Evolutionary conservation across 2,329 filamentous ascomycete species (phyloP).

Genomic region (Aciculosporium take): DNA sequence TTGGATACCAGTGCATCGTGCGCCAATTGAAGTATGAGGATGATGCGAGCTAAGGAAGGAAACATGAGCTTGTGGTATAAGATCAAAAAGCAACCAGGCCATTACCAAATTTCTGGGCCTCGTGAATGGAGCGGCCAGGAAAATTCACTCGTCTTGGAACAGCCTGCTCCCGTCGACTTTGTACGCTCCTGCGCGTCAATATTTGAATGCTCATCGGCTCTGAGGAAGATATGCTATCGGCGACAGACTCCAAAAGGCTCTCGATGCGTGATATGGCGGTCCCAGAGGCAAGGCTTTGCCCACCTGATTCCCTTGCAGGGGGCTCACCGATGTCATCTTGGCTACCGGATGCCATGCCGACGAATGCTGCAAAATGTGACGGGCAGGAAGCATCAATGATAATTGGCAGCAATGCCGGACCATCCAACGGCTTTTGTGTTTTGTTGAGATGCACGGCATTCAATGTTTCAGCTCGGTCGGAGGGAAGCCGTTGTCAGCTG

Average conservation of each 20-base stretch:
- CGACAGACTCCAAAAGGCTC: slow-evolving; percentile 16
- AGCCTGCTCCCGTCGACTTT: slow-evolving; percentile 1
- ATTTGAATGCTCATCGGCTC: slow-evolving; percentile 17
- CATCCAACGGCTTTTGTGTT: too few relatives aligned
- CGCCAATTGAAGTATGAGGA: slow-evolving; percentile 44
- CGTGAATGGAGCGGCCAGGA: slow-evolving; percentile 31
- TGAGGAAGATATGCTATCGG: slow-evolving; percentile 14
- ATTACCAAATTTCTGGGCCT: slow-evolving; percentile 38
- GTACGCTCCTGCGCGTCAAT: slow-evolving; percentile 10
- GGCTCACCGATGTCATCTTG: neutral
- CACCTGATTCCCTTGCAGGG: neutral
- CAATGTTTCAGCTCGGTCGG: too few relatives aligned
- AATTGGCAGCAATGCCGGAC: neutral
- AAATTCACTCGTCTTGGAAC: slow-evolving; percentile 21
- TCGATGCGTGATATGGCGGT: slow-evolving; percentile 18
- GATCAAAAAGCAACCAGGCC: neutral
- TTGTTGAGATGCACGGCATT: neutral
- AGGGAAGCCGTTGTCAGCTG: too few relatives aligned
- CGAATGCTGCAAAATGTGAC: neutral
- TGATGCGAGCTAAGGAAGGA: slow-evolving; percentile 31
- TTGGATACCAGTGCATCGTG: slow-evolving; percentile 44
- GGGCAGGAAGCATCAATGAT: neutral
- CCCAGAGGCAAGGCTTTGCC: slow-evolving; percentile 1
- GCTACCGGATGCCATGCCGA: neutral
- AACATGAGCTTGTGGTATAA: neutral